Base-by-base conservation (phyloP, 768 basidiomycete genomes). In the Hebeloma cylindrosporum region DNA sequence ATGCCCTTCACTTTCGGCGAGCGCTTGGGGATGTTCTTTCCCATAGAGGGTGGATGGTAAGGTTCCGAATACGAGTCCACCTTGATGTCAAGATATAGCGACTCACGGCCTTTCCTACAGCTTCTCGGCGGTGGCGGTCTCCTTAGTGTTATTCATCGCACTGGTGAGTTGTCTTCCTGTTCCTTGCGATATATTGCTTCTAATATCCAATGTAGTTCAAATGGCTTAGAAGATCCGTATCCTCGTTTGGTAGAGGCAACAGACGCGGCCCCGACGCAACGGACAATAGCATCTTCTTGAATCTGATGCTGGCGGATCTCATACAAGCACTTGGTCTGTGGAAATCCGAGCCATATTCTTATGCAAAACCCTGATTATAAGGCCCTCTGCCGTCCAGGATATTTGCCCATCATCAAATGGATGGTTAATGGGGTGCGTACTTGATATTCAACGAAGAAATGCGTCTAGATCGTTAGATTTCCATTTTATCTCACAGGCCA, bases 271-370 rank as follows among this genome's bases (percentile, higher is more conserved):
- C 40, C 5, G 67, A 68, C 37, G 66, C 64, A 8, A 64, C 48
- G 13, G 64, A 62, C 40, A 67, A 62, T 2, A 60, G 59, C 29
- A 69, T 78, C 31, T 76, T 80, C 44, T 48, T 77, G 7, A 77
- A 70, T 26, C 55, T 79, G 30, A 68, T 80, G 51, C 21, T 75
- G 4, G 71, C 71, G 16, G 78, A 79, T 44, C 48, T 78, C 5
- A 44, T 72, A 10, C 76, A 79, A 58, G 73, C 75, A 7, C 56
- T 66, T 31, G 66, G 68, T 59, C 36, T 33, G 60, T 50, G 4
- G n/a, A 11, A 13, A 6, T 7, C 7, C 10, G n/a, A 30, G 23
- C 17, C 7, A n/a, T n/a, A n/a, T n/a, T n/a, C n/a, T n/a, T n/a
- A n/a, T n/a, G n/a, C n/a, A n/a, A n/a, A n/a, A n/a, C n/a, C n/a